These are phyloP conservation scores for Salix suchowensis DNA, from an alignment of 345 rosid genomes.

Conservation along the genomic window DNA sequence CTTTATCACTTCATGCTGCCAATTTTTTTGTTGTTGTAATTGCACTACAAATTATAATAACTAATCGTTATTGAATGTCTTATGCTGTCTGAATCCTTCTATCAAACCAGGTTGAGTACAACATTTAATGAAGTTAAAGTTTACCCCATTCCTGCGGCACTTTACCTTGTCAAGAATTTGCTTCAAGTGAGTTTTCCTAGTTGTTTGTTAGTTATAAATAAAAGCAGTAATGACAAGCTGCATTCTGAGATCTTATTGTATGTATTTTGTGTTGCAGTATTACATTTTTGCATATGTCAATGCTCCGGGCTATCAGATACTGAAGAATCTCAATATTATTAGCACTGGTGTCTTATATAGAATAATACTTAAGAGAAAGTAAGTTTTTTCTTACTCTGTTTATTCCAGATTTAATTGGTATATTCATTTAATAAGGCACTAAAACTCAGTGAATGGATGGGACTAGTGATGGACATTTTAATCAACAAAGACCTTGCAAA, in stretches of 20 bases:
- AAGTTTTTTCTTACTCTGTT: conserved; percentile 19
- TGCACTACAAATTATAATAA: neutral
- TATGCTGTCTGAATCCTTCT: conserved; percentile 14
- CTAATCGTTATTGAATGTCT: neutral
- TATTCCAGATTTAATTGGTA: neutral
- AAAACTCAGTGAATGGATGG: no score
- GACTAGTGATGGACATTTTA: no score
- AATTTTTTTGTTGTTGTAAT: neutral
- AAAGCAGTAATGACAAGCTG: neutral
- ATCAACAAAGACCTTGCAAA: no score
- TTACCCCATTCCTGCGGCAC: conserved; percentile 86
- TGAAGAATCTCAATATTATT: conserved; percentile 92
- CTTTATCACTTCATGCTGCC: neutral
- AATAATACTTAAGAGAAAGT: conserved; percentile 89
- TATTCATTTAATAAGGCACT: no score
- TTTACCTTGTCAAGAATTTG: conserved; percentile 93
- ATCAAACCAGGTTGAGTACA: conserved; percentile 70
- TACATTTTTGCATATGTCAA: conserved; percentile 96
- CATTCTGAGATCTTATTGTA: conserved; percentile 10
- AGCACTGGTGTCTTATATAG: conserved; percentile 91
- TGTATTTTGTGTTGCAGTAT: conserved; percentile 50
- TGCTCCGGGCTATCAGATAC: conserved; percentile 96
- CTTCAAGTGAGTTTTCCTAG: conserved; percentile 57
- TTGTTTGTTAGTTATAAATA: conserved; percentile 5
- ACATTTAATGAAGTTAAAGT: conserved; percentile 83